phyloP scores from a whole-genome alignment of 202 grass and related monocot species.

The Sporobolus alterniflorus region DNA sequence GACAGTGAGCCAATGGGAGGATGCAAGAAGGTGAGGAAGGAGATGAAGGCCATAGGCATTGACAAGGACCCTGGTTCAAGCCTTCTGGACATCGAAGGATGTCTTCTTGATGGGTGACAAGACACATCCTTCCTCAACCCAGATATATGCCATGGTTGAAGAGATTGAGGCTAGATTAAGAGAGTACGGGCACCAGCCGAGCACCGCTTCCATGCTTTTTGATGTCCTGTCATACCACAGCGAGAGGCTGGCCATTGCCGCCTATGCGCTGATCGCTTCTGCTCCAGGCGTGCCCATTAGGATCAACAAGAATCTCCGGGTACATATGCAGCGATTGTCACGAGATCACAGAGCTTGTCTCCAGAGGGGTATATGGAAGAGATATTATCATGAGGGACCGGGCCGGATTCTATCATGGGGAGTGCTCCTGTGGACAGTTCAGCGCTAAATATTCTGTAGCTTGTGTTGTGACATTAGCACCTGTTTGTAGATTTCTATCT shows the following conservation, averaged over 20 bases:
- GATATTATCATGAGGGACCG: constrained; percentile 21
- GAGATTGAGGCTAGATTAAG: constrained; percentile 43
- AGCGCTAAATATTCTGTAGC: constrained; percentile 22
- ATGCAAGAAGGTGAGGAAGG: constrained; percentile 41
- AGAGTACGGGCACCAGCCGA: not conserved
- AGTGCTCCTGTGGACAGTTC: constrained; percentile 57
- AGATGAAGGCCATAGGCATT: constrained; percentile 58
- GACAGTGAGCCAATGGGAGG: constrained; percentile 33
- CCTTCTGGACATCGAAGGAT: constrained; percentile 40
- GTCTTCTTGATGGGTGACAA: constrained; percentile 61
- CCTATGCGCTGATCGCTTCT: constrained; percentile 46
- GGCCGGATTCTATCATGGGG: constrained; percentile 29
- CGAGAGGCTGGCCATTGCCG: constrained; percentile 60
- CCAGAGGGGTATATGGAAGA: constrained; percentile 30
- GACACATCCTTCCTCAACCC: constrained; percentile 26
- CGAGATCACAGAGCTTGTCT: constrained; percentile 10
- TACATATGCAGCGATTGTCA: not conserved
- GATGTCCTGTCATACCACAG: constrained; percentile 53
- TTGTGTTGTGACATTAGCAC: not conserved
- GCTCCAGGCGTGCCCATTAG: not conserved
- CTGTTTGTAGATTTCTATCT: not conserved
- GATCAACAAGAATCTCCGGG: not conserved
- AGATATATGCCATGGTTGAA: constrained; percentile 41
- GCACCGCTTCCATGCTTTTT: constrained; percentile 6
- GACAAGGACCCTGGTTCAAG: constrained; percentile 60